Evolutionary conservation across 1,284 basidiomycete genomes (phyloP), one percentile per base, ranked within the genome.

Genomic region (Ganoderma resinaceum): DNA sequence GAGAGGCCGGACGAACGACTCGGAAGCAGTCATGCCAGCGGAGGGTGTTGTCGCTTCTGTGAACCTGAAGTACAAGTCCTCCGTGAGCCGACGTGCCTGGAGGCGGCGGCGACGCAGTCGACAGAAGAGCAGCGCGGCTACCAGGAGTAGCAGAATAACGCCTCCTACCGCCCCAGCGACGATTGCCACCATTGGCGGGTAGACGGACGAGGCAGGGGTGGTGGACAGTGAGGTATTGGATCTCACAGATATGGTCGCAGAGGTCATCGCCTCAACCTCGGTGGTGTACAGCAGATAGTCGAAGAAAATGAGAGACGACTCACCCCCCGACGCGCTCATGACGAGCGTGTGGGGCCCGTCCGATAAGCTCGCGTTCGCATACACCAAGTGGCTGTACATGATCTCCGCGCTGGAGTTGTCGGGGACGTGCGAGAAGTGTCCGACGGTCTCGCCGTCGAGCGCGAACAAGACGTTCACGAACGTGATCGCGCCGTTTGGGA

Each of bases 381-480:
- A 82, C 20, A 82, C 80, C 18, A 73, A 70, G 16, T 77, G 73
- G 64, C 74, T 65, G 68, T 79, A 79, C 29, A 77, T 71, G 71
- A 74, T 79, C 1, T 72, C 72, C 4, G 70, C 26, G 52, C 63
- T 66, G 2, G 71, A 74, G n/a, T n/a, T n/a, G 14, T 73, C 66
- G 4, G 79, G 72, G 9, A 57, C 29, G 52, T 72, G 69, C 3
- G 26, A n/a, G 63, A 78, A 82, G 0, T 68, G 65, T 26, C 77
- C 80, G 0, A 72, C 73, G 3, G 65, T 40, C 23, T 75, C 66
- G 12, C 74, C 76, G 65, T 82, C 80, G 57, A 82, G 73, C 63
- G 71, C 77, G 74, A 83, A 83, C 0, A 74, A 73, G 76, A 82
- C 76, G 69, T 81, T 77, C 3, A 76, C 74, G 2, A 76, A 75